Conservation (phyloP, 495 filamentous ascomycete species). For the Massariosphaeria phaeospora region DNA sequence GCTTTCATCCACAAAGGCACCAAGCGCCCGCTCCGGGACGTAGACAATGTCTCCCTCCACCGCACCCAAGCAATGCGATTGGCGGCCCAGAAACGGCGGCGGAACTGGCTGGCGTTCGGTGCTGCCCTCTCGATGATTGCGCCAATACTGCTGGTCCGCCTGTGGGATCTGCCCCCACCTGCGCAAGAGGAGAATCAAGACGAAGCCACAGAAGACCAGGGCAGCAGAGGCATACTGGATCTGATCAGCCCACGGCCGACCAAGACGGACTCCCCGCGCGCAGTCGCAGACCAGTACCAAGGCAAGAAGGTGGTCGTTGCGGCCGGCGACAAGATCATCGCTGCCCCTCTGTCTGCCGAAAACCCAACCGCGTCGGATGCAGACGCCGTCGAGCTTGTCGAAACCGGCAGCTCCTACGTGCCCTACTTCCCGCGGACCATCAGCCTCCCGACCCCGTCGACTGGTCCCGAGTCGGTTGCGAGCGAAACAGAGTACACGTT, state of each 20-base stretch:
- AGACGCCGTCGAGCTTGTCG: conserved; percentile 60
- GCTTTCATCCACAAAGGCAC: not conserved
- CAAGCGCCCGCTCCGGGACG: not conserved
- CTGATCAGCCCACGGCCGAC: conserved; percentile 8
- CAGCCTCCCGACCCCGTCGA: conserved; percentile 48
- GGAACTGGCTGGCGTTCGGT: conserved; percentile 24
- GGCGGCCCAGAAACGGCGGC: not conserved
- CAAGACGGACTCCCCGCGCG: conserved; percentile 19
- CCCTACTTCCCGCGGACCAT: conserved; percentile 76
- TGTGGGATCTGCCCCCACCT: conserved; percentile 11
- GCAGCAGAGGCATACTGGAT: conserved; percentile 3
- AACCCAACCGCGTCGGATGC: conserved; percentile 7
- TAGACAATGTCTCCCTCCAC: conserved; percentile 20
- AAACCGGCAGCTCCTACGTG: conserved; percentile 77
- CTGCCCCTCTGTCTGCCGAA: conserved; percentile 48
- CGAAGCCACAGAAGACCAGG: not conserved
- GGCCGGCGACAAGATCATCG: conserved; percentile 50
- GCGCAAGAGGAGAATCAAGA: conserved; percentile 2
- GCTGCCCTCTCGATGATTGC: conserved; percentile 24
- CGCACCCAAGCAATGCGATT: conserved; percentile 16
- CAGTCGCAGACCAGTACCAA: conserved; percentile 34
- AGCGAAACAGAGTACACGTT: conserved; percentile 71
- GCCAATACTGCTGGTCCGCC: conserved; percentile 17
- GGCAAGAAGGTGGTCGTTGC: conserved; percentile 47
- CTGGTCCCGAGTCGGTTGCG: conserved; percentile 27